phyloP scores from a whole-genome alignment of 176 grass and related monocot genomes.

The Echinochloa phyllopogon region DNA sequence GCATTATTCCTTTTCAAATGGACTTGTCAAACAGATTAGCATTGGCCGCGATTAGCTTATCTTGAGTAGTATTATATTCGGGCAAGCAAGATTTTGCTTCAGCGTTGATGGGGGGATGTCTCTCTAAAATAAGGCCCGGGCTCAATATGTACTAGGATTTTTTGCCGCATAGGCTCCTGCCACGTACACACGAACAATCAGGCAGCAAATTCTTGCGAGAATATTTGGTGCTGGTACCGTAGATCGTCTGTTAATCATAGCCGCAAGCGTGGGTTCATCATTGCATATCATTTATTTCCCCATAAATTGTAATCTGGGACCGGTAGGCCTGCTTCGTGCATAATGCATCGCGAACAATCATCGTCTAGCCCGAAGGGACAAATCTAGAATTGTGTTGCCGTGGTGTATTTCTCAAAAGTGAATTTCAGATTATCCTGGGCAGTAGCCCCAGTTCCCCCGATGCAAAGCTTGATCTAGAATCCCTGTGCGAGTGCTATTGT shows the following conservation, averaged over 20 bases:
- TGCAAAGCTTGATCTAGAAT: neutral
- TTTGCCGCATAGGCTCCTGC: neutral
- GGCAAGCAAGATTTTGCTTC: constrained; percentile 8
- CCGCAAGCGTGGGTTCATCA: constrained; percentile 16
- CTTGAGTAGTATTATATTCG: too few species aligned
- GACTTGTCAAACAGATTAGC: neutral
- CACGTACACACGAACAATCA: constrained; percentile 12
- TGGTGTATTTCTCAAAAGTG: neutral
- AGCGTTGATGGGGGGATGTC: neutral
- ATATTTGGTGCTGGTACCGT: constrained; percentile 31
- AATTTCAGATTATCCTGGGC: neutral
- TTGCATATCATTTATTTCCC: neutral
- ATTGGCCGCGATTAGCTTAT: constrained; percentile 3
- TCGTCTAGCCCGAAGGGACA: neutral
- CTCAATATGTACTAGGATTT: neutral
- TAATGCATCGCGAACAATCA: neutral
- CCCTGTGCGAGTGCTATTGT: neutral
- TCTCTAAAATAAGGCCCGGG: neutral
- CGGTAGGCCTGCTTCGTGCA: neutral
- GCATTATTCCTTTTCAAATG: neutral
- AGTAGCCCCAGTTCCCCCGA: neutral
- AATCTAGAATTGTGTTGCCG: neutral
- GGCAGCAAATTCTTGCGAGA: neutral
- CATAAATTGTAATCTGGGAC: neutral
- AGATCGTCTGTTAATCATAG: constrained; percentile 8